These are phyloP conservation scores for Triangularia setosa DNA, from an alignment of 2,329 filamentous ascomycete genomes.

Conservation along the genomic window DNA sequence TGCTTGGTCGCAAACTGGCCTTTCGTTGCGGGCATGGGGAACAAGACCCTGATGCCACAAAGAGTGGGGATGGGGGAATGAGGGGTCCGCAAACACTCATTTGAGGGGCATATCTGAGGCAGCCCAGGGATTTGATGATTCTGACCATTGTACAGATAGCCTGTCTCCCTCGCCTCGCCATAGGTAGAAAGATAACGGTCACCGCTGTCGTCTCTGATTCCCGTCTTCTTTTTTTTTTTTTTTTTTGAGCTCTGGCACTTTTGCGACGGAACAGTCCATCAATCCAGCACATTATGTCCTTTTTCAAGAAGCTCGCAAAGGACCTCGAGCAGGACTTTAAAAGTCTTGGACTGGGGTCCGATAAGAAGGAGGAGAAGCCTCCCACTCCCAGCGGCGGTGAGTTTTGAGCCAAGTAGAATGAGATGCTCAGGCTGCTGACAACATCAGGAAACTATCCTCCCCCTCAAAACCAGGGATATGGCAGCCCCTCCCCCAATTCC, in stretches of 20 bases:
- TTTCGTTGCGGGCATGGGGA: not conserved
- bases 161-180: not conserved
- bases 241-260: not conserved
- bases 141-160: not conserved
- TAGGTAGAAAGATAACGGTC: not conserved
- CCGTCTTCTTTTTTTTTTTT: not conserved
- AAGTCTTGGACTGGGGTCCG: constrained; percentile 20
- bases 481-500: constrained; percentile 9
- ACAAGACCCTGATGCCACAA: not conserved
- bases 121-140: not conserved
- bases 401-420: not conserved
- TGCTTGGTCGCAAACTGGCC: constrained; percentile 1
- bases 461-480: constrained; percentile 14
- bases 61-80: not conserved
- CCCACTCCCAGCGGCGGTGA: not conserved
- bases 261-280: not conserved
- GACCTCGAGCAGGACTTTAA: constrained; percentile 38
- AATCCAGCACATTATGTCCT: constrained; percentile 29
- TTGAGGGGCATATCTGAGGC: not conserved
- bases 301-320: constrained; percentile 35
- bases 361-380: constrained; percentile 35
- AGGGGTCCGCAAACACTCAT: not conserved
- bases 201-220: not conserved
- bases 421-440: not conserved
- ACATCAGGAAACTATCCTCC: not conserved